Base-by-base conservation (phyloP, 176 grass and related monocot genomes). In the Eragrostis curvula region DNA sequence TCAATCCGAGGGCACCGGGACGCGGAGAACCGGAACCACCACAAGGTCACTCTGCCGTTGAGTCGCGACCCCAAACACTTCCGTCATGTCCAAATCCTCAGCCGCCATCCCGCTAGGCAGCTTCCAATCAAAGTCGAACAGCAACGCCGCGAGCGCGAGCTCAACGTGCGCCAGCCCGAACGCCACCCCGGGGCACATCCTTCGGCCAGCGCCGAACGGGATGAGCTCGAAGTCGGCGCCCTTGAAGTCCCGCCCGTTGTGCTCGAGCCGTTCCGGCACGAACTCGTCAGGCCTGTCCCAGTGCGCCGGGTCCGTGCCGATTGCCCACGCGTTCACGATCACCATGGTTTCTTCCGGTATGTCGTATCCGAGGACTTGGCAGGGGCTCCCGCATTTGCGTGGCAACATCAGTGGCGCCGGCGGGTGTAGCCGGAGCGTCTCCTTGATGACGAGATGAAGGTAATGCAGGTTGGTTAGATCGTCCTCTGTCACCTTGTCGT, bases 291-390 rank as follows among this genome's bases (percentile, higher is more conserved):
- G 23, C 1, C 11, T 8, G 8, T 81, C 80, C 91, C 91, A 90
- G 47, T 79, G 47, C 6, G 43, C 81, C 1, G 84, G 74, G 66
- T 92, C 87, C 65, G 84, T 39, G 42, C 74, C 63, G 57, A 92
- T 79, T 30, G 90, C 90, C 90, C 90, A 92, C 70, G 79, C n/a
- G 71, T 92, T 92, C 43, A 92, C 80, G 5, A 82, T 0, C 68
- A 93, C 81, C 40, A 27, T 87, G 8, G 58, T 63, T 14, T 77
- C 84, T 15, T 16, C 27, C 4, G 84, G 87, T 14, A 93, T 40
- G 74, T 87, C 75, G 80, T 43, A 85, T 0, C 84, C 87, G 61
- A 80, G 66, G n/a, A 93, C 78, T 4, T 17, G 46, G 66, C 87
- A 82, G 5, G 64, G 6, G 6, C 48, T 74, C 12, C 14, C 10